Evolutionary conservation across 805 yeast species (phyloP), one percentile per base, ranked within the genome.

Genomic region (Hanseniaspora lindneri): DNA sequence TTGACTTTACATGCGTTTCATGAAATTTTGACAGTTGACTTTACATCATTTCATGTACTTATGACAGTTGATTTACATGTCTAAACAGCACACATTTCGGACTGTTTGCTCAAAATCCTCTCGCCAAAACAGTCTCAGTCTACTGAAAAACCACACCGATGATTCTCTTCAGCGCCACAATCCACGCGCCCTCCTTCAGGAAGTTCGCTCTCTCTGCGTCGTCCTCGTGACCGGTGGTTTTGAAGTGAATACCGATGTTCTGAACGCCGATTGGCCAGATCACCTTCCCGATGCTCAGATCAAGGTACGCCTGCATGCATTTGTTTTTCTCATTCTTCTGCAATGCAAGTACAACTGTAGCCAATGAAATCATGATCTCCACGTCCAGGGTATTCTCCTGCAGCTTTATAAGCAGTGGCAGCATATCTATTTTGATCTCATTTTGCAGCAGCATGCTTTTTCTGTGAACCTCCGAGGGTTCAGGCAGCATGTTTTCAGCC

Each of bases 261-360:
- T 77, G 68, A 13, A 86, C 83, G 24, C 95, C 96, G 54, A 85
- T 81, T 2, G 96, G 96, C 94, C 94, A 86, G 4, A 92, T 88
- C 2, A 82, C 85, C 55, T 84, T 83, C 1, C 95, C 96, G 16
- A 86, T 80, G 58, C 89, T 80, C 50, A 86, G 64, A 53, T 80
- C 74, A 68, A 85, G 66, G 56, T 86, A 86, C 23, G 78, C 69
- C 56, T 83, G 84, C 51, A 74, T 74, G 4, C 89, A 85, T 44
- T 65, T 65, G 32, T 60, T 58, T 54, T 61, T 77, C 30, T 77
- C 23, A 13, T 57, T 56, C 17, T 44, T 53, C 60, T 85, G 94
- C n/a, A 83, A 48, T 55, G 79, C 71, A 53, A 72, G 69, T 8
- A 80, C 55, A 1, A 83, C 73, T 0, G 84, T 79, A 3, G 78